Evolutionary conservation across 78 protist species (phyloP), one percentile per base, ranked within the genome.

Genomic region (Carpediemonas membranifera): DNA sequence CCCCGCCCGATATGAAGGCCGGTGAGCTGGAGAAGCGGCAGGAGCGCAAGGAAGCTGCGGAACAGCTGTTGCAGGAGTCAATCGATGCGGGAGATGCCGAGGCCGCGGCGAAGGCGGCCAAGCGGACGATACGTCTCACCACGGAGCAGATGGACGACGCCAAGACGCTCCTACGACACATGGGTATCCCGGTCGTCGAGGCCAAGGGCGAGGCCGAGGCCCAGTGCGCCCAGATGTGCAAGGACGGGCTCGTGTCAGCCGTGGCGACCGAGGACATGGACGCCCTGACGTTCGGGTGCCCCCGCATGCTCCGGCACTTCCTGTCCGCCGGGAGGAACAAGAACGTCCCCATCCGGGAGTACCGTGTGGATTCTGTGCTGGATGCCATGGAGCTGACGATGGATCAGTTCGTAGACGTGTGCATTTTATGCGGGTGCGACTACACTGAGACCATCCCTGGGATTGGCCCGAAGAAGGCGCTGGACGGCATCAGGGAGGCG

Each of bases 161-260:
- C 82, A 73, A 86, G 73, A 31, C 54, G 52, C 81, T 96, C 27
- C 65, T 96, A 1, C 3, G 11, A 7, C 79, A 92, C 30, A 91
- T 96, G 99, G 99, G 99, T 54, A 60, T 95, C 11, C 99, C 99
- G 0, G 37, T 69, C 36, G 74, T 93, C 21, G 80, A 71, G 64
- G 97, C 99, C 19, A 92, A 94, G 31, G 63, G 87, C 39, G 99
- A 95, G 67, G 99, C 99, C 0, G 99, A 95, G 73, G 97, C 98
- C 25, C 96, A 94, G 71, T 91, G 97, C 44, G 97, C 97, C 0
- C 89, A 30, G 14, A 72, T 94, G 25, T 73, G 64, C 31, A 69
- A 73, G 44, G 57, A 16, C 18, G 90, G 88, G 18, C 33, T 43
- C 15, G 89, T 84, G 33, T 72, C 71, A 61, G 95, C 89, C 0